Evolutionary conservation across 306 rosid species (phyloP), one percentile per base, ranked within the genome.

Genomic region (Sechiopsis laciniata): DNA sequence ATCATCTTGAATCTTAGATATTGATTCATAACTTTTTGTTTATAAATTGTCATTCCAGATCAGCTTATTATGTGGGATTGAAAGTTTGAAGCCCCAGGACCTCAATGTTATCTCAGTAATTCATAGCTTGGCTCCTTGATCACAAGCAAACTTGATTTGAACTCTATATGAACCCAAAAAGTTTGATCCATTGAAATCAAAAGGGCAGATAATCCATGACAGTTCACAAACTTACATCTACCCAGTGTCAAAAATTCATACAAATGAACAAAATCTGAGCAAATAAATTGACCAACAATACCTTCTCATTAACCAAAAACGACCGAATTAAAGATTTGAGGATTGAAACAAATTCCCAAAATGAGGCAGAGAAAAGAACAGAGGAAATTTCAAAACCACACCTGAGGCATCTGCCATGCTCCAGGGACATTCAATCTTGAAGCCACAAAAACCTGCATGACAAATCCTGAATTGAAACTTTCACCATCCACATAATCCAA

Each of bases 361-460:
- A 3, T 58, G n/a, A 21, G 22, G 37, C 37, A 16, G 71, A 64
- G 46, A 16, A 16, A 62, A 45, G n/a, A 65, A 65, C 14, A 65
- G 29, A 65, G 26, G 8, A 65, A n/a, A 11, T 63, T 63, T 65
- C 8, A 40, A 67, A 45, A 67, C 83, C 82, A 90, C 98, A 90
- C 98, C 98, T 90, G 98, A 84, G 98, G 98, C 98, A 94, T 94
- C 88, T 94, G 98, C 98, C 98, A 94, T 82, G 97, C 98, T 85
- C 98, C 98, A 6, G 98, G 98, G 82, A 94, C 97, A 83, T 94
- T 94, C 86, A 94, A 83, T 76, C 89, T 89, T 51, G 98, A 94
- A 46, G 91, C 98, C 71, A 94, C 98, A 53, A 94, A 94, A 74
- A 94, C 74, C 98, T 94, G 86, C 69, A 74, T 9, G 57, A 37